phyloP scores from a whole-genome alignment of 306 rosid species.

The Prosopis cineraria region DNA sequence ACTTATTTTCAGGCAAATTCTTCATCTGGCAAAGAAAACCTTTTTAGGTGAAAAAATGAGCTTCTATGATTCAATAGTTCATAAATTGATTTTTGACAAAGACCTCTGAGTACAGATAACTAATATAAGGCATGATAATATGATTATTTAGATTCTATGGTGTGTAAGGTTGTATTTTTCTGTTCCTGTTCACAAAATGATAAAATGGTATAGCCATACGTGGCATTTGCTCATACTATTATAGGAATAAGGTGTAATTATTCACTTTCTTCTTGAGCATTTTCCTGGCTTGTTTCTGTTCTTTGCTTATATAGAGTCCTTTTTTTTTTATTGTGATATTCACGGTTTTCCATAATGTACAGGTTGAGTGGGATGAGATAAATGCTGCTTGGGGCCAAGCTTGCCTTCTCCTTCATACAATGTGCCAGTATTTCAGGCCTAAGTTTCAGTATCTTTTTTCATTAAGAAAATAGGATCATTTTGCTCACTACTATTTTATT shows the following conservation, averaged over 20 bases:
- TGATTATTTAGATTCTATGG: background rate
- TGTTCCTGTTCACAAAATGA: slow-evolving; percentile 18
- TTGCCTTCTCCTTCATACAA: slow-evolving; percentile 96
- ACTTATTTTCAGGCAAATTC: slow-evolving; percentile 1
- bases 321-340: slow-evolving; percentile 37
- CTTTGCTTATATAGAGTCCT: background rate
- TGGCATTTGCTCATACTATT: slow-evolving; percentile 29
- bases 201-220: slow-evolving; percentile 1
- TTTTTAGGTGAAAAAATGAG: background rate
- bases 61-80: background rate
- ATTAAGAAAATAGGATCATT: background rate
- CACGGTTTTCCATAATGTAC: slow-evolving; percentile 31
- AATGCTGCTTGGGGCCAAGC: slow-evolving; percentile 99
- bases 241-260: background rate
- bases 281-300: background rate
- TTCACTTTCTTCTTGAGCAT: background rate
- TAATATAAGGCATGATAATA: background rate
- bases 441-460: slow-evolving; percentile 66
- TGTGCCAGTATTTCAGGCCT: slow-evolving; percentile 95
- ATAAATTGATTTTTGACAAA: background rate
- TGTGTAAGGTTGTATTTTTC: slow-evolving; percentile 11
- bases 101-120: slow-evolving; percentile 13
- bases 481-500: background rate
- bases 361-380: slow-evolving; percentile 99
- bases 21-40: background rate